Percentiles rank a stretch among this genome's conserved stretches.
Conservation (phyloP, 1,284 basidiomycete genomes). For the Schizopora paradoxa region DNA sequence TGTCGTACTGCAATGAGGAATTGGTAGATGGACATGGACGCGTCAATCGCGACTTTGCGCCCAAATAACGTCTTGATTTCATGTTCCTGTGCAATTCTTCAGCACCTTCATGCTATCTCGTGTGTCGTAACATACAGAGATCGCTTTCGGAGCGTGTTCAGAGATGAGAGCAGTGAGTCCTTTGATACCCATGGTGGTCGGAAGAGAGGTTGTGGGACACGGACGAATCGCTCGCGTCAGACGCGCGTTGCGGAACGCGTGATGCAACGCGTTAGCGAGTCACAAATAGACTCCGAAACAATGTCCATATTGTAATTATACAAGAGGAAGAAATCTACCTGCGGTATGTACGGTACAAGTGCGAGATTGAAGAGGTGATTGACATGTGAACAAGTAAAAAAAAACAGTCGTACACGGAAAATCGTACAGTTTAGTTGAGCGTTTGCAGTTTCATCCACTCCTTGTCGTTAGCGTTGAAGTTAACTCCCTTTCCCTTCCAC, state of each 20-base stretch:
- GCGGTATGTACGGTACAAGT: too few species aligned
- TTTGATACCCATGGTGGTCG: conserved; percentile 75
- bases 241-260: too few species aligned
- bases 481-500: conserved; percentile 74
- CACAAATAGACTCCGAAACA: too few species aligned
- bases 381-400: too few species aligned
- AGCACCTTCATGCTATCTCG: neutral
- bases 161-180: conserved; percentile 87
- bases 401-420: too few species aligned
- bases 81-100: conserved; percentile 51
- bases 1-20: conserved; percentile 98
- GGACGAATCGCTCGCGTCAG: too few species aligned
- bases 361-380: neutral
- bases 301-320: too few species aligned
- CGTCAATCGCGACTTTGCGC: conserved; percentile 97
- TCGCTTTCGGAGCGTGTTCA: conserved; percentile 84
- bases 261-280: too few species aligned
- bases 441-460: conserved; percentile 79
- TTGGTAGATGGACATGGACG: conserved; percentile 93
- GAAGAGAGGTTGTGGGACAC: too few species aligned
- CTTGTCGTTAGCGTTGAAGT: conserved; percentile 73
- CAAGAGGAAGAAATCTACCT: too few species aligned
- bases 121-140: conserved; percentile 40
- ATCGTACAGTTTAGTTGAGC: conserved; percentile 57
- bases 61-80: conserved; percentile 98